Evolutionary conservation across 306 rosid genomes (phyloP), one percentile per base, ranked within the genome.

Genomic region (Glycyrrhiza uralensis): DNA sequence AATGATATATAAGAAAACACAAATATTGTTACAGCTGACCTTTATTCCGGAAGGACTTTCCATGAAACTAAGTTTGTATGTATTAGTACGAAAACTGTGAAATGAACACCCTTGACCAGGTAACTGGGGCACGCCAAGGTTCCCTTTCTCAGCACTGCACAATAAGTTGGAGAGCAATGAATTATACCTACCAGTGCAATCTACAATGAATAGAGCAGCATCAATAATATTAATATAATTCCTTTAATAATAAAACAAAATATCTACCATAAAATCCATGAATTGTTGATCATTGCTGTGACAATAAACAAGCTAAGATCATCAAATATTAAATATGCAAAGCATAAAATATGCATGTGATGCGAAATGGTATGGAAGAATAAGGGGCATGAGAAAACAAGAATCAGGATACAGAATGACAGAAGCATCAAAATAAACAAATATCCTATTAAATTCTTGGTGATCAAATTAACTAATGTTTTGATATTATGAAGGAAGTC

Each of bases 81-180:
- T 86, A 67, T 94, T 94, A 20, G 99, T 91, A 20, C 81, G 85
- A 50, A 94, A 94, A 85, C 99, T 91, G 57, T 94, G 99, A 83
- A 94, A 91, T n/a, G 97, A 94, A 75, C 99, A 94, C 49, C 99
- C 99, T 82, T 94, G 96, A 46, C 99, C 99, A 7, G 96, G 92
- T 78, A 94, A 79, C 76, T 94, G 99, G 56, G 97, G 96, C 72
- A 94, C 87, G 7, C 96, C 99, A 33, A 95, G 99, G 76, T 95
- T 95, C 45, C 92, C 96, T 84, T 81, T 95, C 50, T 91, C 96
- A 8, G 88, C 86, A 51, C 98, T 90, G 82, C 76, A 83, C 81
- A 74, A 72, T 66, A 65, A 55, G 42, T 18, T 12, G 24, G 46
- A 57, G 30, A 14, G 26, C 10, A 13, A 24, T 30, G 49, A 51